Percentiles rank a stretch among this genome's conserved stretches.
Evolutionary conservation across 345 rosid species (phyloP).

Genomic region (Salix purpurea): DNA sequence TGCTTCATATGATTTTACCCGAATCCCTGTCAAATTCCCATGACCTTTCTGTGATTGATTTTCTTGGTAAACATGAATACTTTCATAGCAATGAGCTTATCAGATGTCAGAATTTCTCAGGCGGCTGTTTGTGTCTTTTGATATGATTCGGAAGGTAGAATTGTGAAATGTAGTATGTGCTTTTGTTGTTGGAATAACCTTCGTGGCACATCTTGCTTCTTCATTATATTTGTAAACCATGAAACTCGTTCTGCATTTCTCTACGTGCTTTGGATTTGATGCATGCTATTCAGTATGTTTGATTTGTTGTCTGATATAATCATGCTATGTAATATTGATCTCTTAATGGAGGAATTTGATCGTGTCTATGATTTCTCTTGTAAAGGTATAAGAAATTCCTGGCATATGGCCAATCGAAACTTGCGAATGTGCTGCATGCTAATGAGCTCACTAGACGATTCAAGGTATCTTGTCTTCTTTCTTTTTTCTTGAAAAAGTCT

Average conservation of each 20-base stretch:
- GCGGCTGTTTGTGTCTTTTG: neutral
- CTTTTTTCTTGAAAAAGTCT: neutral
- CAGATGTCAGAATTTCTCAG: neutral
- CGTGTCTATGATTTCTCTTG: constrained; percentile 1
- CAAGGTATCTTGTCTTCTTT: constrained; percentile 1
- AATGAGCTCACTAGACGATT: neutral
- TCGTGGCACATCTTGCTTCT: neutral
- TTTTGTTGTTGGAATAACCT: neutral
- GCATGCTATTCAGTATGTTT: neutral
- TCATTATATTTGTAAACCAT: neutral
- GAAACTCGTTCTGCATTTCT: neutral
- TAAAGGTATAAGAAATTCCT: constrained; percentile 40
- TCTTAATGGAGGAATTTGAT: neutral
- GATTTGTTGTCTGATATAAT: neutral
- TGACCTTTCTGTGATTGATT: neutral
- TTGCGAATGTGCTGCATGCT: neutral
- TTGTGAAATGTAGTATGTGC: neutral
- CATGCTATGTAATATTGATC: neutral
- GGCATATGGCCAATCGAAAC: constrained; percentile 41
- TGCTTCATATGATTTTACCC: neutral
- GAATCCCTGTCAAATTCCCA: neutral
- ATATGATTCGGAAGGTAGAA: neutral
- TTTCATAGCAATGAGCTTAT: neutral
- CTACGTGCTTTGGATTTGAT: neutral
- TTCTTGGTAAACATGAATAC: neutral